Evolutionary conservation across 1,284 basidiomycete genomes (phyloP), one percentile per base, ranked within the genome.

Genomic region (Tausonia pullulans): DNA sequence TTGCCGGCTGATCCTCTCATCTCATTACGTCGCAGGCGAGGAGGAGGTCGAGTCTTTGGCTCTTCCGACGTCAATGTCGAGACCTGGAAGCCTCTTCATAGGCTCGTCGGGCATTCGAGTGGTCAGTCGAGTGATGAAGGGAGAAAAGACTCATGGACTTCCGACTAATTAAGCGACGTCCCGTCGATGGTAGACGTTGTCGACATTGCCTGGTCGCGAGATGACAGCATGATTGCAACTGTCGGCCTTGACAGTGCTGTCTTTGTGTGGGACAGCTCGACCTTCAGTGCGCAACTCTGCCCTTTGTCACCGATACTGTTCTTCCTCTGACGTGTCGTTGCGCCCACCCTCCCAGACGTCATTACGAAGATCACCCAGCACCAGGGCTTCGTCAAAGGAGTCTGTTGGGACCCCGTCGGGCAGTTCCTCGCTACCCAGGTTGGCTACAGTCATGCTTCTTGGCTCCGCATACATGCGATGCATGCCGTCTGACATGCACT

Each of bases 341-440:
- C 60, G 27, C 27, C 27, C 27, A 27, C 27, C 27, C 5, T 11
- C 16, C 62, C 68, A 89, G 92, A 94, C 70, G 84, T 87, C 8
- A 74, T 98, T 58, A 80, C 83, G 57, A 90, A 87, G 72, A 82
- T 99, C 46, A 88, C 90, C 66, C 84, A 85, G 62, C 96, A 98
- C 74, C 85, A 90, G 71, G 94, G 94, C 5, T 98, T 98, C 74
- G 93, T 99, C 70, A 98, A 99, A 76, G 96, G 96, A 62, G 90
- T 99, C 59, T 93, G 90, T 71, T 99, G 94, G 85, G 96, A 99
- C 76, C 95, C 96, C 1, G 89, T 95, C 4, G 95, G 95, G 57
- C 88, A 97, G 75, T 98, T 87, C 73, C 83, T 99, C 61, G 93
- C 93, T 6, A 96, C 93, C n/a, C 80, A 81, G 71, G 79, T 79